Evolutionary conservation across 208 protist species (phyloP).

Genomic region (Porcisia deanei): DNA sequence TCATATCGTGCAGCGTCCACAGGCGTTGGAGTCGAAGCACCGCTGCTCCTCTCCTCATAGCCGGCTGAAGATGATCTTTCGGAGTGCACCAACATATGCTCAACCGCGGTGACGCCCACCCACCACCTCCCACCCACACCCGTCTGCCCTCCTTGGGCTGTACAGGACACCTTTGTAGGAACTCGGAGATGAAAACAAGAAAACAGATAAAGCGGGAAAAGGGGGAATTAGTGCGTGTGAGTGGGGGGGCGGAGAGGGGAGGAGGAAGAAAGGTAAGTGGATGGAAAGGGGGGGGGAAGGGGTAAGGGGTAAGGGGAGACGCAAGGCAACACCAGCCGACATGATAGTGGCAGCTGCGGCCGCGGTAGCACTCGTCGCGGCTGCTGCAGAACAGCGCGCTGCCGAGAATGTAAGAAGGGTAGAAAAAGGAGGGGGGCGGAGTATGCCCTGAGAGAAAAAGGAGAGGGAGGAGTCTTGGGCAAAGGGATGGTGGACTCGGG

Average conservation of each 20-base stretch:
- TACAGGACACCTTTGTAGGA: too few relatives aligned
- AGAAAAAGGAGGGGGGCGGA: too few relatives aligned
- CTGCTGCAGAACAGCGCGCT: neutral
- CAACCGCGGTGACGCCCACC: neutral
- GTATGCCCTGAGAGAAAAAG: neutral
- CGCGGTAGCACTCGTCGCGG: neutral
- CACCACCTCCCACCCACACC: neutral
- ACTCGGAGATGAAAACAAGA: too few relatives aligned
- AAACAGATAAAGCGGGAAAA: neutral
- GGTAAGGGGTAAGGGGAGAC: neutral
- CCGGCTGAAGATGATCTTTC: neutral
- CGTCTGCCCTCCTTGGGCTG: neutral
- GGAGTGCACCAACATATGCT: constrained; percentile 4
- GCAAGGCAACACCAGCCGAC: neutral
- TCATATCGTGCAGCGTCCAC: neutral
- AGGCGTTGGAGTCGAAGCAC: neutral
- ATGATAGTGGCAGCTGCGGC: neutral
- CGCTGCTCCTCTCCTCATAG: neutral
- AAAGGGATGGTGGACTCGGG: too few relatives aligned
- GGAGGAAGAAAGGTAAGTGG: neutral
- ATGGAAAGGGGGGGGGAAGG: too few relatives aligned
- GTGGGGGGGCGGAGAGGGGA: neutral
- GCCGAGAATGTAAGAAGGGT: neutral
- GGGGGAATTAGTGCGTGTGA: neutral
- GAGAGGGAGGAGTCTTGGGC: neutral